Percentiles rank a stretch among this genome's conserved stretches.
Evolutionary conservation across 495 filamentous ascomycete species (phyloP).

Genomic region (Aspergillus diversus): DNA sequence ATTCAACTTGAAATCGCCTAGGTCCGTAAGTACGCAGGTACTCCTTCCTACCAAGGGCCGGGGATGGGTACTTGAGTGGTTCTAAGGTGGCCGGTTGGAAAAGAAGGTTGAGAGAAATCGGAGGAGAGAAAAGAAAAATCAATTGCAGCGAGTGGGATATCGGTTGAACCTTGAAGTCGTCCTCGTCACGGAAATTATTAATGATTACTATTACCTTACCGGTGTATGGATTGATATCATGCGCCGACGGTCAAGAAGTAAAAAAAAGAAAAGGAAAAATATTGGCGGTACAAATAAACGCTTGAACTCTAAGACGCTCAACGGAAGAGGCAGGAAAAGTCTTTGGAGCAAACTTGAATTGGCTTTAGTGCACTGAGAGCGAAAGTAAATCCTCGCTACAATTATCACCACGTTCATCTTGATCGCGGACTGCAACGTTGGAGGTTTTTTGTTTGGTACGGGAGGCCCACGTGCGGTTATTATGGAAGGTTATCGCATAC

Average conservation of each 20-base stretch:
- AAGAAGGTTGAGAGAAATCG: neutral
- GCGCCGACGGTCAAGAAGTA: too few relatives aligned
- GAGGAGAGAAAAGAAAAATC: too few relatives aligned
- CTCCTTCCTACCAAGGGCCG: neutral
- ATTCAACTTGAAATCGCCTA: neutral
- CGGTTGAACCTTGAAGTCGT: neutral
- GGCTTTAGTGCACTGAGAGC: neutral
- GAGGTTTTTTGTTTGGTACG: slow-evolving; percentile 5
- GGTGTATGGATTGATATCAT: slow-evolving; percentile 3
- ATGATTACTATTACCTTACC: slow-evolving; percentile 8
- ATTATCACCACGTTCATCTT: neutral
- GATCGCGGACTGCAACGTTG: neutral
- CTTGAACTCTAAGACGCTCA: too few relatives aligned
- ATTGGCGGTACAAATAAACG: too few relatives aligned
- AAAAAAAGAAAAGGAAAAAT: too few relatives aligned
- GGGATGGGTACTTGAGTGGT: too few relatives aligned
- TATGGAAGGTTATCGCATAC: slow-evolving; percentile 21
- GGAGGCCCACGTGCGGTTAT: slow-evolving; percentile 20
- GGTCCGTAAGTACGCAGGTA: slow-evolving; percentile 7
- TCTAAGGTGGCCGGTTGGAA: too few relatives aligned
- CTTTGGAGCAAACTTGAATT: slow-evolving; percentile 3
- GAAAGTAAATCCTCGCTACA: neutral
- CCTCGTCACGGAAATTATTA: slow-evolving; percentile 4
- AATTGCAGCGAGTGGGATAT: neutral
- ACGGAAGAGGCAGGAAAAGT: neutral